Base-by-base conservation (phyloP, 2,329 filamentous ascomycete genomes). In the Cyphellophora attinorum region DNA sequence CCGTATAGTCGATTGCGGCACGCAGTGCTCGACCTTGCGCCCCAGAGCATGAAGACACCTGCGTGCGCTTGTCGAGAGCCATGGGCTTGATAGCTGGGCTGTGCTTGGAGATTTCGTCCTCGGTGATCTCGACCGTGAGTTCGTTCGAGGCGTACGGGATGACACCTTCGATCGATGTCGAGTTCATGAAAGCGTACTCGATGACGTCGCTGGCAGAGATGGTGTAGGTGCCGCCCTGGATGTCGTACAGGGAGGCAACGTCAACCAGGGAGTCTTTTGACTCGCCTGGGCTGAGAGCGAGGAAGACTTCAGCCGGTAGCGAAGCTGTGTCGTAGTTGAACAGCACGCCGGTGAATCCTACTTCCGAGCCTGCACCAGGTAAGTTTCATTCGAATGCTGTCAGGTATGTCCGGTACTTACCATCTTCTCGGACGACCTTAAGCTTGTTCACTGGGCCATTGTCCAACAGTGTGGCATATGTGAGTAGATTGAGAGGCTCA, bases 271-370 rank as follows among this genome's bases (percentile, higher is more conserved):
- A 50, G 27, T 54, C 50, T 4, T 53, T 30, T 13, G 40, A 49
- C 19, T 46, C 51, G n/a, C 54, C 53, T 19, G 46, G 39, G 36
- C 46, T 45, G 5, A 59, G 46, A 3, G 48, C 46, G 11, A 53
- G 56, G 34, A 57, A 46, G 16, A 48, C 49, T 11, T 55, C 48
- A 4, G 44, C 28, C 1, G 49, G 44, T 19, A 62, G 50, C 12
- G 45, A 47, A 8, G 45, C 67, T n/a, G 88, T 70, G 50, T 93
- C 93, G 60, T 74, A 89, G 58, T 91, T 93, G 67, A 74, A 89
- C 5, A 83, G 52, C 42, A 91, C 83, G 5, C 85, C 84, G 0
- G 78, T 86, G 0, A 60, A 55, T 0, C 79, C 81, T 52, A 91
- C 83, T 1, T 72, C 70, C 35, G 79, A 76, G 27, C 49, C 57